A percentile compares a stretch with the other conserved stretches of the same genome.
Conservation (phyloP, 805 yeast species). For the Myxozyma neotropica region DNA sequence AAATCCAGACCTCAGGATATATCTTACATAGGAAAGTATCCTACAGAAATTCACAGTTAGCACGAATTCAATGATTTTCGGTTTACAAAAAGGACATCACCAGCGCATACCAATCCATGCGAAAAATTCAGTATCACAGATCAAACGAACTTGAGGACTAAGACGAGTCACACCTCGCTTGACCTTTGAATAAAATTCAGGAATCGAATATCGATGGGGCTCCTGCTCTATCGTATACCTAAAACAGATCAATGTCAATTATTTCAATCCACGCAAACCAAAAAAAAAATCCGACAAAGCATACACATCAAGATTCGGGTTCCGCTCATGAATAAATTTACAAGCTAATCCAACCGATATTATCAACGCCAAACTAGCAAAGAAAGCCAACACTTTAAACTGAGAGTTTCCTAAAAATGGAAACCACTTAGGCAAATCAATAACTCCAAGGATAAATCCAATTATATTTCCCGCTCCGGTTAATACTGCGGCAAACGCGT, state of each 20-base stretch:
- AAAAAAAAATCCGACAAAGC: background rate
- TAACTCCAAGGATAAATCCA: slow-evolving; percentile 58
- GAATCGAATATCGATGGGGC: slow-evolving; percentile 36
- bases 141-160: slow-evolving; percentile 55
- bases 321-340: slow-evolving; percentile 50
- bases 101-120: slow-evolving; percentile 58
- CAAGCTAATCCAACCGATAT: slow-evolving; percentile 49
- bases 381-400: slow-evolving; percentile 52
- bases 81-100: background rate
- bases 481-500: slow-evolving; percentile 70
- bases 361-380: slow-evolving; percentile 50
- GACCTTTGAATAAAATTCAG: slow-evolving; percentile 23
- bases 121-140: slow-evolving; percentile 60
- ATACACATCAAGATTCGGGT: slow-evolving; percentile 50
- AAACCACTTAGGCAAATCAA: slow-evolving; percentile 47
- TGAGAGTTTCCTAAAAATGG: slow-evolving; percentile 54
- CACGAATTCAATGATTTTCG: background rate
- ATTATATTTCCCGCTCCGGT: slow-evolving; percentile 61
- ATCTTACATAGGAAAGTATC: slow-evolving; percentile 31
- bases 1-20: background rate
- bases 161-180: slow-evolving; percentile 37
- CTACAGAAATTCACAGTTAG: slow-evolving; percentile 1
- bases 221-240: slow-evolving; percentile 16
- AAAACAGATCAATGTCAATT: background rate
- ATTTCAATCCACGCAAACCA: background rate